Evolutionary conservation across 148 eudicot genomes (phyloP).

Genomic region (Silene latifolia): DNA sequence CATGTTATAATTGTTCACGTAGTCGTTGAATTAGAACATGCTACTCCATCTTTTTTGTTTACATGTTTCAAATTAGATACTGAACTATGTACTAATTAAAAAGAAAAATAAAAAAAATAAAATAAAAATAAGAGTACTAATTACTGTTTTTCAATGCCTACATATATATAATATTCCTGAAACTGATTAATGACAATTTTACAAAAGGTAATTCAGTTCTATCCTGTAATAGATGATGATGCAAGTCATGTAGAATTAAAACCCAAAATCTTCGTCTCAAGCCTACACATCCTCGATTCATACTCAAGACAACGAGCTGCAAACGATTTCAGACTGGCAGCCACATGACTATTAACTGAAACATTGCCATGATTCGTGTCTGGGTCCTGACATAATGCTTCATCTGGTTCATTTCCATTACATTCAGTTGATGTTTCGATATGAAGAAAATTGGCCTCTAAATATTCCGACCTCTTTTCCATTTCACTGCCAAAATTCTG

Average conservation of each 20-base stretch:
- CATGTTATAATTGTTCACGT: too few species aligned
- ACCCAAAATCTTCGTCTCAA: neutral
- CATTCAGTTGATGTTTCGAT: neutral
- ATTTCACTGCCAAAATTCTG: neutral
- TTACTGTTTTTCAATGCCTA: neutral
- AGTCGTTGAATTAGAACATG: too few species aligned
- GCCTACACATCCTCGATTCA: conserved; percentile 7
- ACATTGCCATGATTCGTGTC: neutral
- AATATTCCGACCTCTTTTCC: too few species aligned
- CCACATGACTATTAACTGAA: neutral
- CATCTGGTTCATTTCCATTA: neutral
- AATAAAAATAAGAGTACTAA: too few species aligned
- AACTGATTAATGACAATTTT: neutral
- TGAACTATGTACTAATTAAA: too few species aligned
- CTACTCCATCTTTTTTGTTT: too few species aligned
- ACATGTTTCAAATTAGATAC: too few species aligned
- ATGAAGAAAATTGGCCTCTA: too few species aligned
- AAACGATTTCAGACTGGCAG: neutral
- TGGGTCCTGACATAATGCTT: neutral
- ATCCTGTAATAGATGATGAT: too few species aligned
- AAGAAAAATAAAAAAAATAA: too few species aligned
- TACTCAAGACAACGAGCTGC: neutral
- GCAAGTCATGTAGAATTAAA: neutral
- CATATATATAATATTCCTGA: neutral
- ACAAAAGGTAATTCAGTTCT: too few species aligned